Evolutionary conservation across 257 asterid species (phyloP), one percentile per base, ranked within the genome.

Genomic region (Solanum peruvianum): DNA sequence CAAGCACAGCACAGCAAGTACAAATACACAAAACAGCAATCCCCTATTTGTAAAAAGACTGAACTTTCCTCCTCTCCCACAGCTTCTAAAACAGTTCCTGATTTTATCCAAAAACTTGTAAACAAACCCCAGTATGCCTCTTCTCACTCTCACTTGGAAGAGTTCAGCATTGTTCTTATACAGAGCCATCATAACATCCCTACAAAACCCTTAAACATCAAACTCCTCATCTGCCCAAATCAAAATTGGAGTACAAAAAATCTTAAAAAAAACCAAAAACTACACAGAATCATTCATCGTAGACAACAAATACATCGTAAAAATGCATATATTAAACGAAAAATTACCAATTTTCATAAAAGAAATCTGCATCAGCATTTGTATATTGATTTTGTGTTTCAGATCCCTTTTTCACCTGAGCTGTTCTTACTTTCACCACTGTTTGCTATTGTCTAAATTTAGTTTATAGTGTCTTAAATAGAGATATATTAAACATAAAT

Each of bases 11-110:
- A 93, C 89, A 14, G 92, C 93, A 86, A 95, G 89, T 25, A 92
- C 90, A 88, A 93, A 85, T 88, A 92, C 89, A 92, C 94, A 93
- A 85, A 91, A 77, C 87, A 94, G 90, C 52, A 93, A 86, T 84
- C 92, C 91, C 15, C 87, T 91, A 64, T 92, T 89, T 8, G 91
- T 89, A 88, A 92, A 87, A 85, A 93, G 92, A 86, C 93, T 87
- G 84, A 93, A 86, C 89, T 93, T 94, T 88, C 93, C 91, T 86
- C 89, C 91, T 42, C 95, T 84, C 83, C 98, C 96, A 78, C 86
- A 85, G 86, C 66, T 87, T 84, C 91, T 89, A 60, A 87, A 87
- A 78, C 35, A 89, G 87, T 20, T 37, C 49, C 21, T 73, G 52
- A 73, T 23, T 23, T 39, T 1, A 73, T 88, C 88, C 85, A 82